A percentile compares a stretch with the other conserved stretches of the same genome.
phyloP scores from a whole-genome alignment of 768 basidiomycete genomes.

The Lentinula raphanica region DNA sequence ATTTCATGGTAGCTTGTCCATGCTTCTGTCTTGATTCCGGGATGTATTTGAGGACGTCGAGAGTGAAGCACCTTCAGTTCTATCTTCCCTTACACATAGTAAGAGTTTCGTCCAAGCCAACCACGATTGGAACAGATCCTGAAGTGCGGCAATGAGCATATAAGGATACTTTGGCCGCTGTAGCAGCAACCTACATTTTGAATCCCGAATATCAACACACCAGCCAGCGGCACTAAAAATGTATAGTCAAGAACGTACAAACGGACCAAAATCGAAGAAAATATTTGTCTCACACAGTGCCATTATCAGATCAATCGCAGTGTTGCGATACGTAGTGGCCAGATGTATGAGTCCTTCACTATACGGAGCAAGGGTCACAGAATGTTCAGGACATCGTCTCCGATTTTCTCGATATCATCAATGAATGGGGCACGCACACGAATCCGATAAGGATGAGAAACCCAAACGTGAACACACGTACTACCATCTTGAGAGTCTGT shows the following conservation, averaged over 20 bases:
- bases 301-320: constrained; percentile 9
- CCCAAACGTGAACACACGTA: constrained; percentile 9
- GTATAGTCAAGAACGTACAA: not conserved
- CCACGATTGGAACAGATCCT: constrained; percentile 7
- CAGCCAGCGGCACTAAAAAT: constrained; percentile 7
- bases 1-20: no score
- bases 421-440: not conserved
- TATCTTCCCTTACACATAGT: not conserved
- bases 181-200: not conserved
- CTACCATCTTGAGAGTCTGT: constrained; percentile 9
- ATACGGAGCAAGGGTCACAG: no score
- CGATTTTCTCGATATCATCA: no score
- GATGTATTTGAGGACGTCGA: not conserved
- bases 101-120: not conserved
- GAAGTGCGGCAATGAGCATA: not conserved
- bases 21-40: no score
- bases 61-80: not conserved
- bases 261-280: not conserved
- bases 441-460: constrained; percentile 10
- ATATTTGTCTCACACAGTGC: constrained; percentile 4
- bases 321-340: not conserved
- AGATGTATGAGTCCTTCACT: constrained; percentile 8
- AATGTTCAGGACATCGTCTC: no score
- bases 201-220: constrained; percentile 11
- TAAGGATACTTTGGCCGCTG: not conserved